Evolutionary conservation across 305 asterid genomes (phyloP).

Genomic region (Galium porrigens): DNA sequence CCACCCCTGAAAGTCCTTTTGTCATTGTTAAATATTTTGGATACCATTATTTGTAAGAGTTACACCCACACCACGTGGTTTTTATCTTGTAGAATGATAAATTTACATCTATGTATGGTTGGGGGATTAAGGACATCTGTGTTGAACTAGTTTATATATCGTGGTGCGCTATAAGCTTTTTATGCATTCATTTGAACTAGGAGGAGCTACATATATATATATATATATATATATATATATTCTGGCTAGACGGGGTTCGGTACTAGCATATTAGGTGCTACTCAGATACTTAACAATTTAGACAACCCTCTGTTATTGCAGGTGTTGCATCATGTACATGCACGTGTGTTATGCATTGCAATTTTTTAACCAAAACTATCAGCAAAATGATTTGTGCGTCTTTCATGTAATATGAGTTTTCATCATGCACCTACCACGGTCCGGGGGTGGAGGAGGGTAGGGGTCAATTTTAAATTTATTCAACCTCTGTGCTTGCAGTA

Average conservation of each 20-base stretch:
- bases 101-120: background rate
- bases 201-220: background rate
- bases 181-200: background rate
- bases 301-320: background rate
- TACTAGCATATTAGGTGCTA: background rate
- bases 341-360: background rate
- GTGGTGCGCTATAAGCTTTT: background rate
- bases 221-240: background rate
- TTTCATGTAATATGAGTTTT: background rate
- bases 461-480: too few relatives aligned
- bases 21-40: background rate
- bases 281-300: background rate
- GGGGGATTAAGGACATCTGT: too few relatives aligned
- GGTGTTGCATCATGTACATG: background rate
- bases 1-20: background rate
- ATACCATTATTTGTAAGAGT: constrained; percentile 8
- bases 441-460: too few relatives aligned
- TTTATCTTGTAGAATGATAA: background rate
- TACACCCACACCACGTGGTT: background rate
- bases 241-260: background rate
- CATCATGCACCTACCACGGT: too few relatives aligned
- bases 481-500: too few relatives aligned
- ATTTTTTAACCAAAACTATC: too few relatives aligned
- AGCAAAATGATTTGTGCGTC: too few relatives aligned
- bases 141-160: background rate